Evolutionary conservation across 306 rosid genomes (phyloP).

Genomic region (Cucumis cinereus): DNA sequence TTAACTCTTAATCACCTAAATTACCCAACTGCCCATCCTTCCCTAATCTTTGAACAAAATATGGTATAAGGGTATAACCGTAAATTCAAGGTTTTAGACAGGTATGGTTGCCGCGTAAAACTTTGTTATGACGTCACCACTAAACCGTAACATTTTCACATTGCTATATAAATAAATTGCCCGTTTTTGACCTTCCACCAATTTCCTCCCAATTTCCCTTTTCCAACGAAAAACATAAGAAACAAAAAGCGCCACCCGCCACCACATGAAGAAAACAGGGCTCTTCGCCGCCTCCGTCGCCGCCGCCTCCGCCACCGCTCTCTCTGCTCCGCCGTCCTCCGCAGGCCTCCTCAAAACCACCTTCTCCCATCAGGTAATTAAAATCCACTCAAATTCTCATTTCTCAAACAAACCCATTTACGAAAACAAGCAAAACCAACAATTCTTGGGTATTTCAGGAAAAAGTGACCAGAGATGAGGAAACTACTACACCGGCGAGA

Average conservation of each 20-base stretch:
- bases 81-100: neutral
- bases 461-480: conserved; percentile 5
- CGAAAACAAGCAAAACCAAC: too few species aligned
- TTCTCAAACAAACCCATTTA: neutral
- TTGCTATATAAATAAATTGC: conserved; percentile 1
- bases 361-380: conserved; percentile 25
- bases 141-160: neutral
- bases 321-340: conserved; percentile 13
- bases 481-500: conserved; percentile 2
- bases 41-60: too few species aligned
- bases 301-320: conserved; percentile 25
- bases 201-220: conserved; percentile 1
- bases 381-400: neutral
- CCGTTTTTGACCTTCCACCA: neutral
- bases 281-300: conserved; percentile 27
- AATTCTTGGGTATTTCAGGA: conserved; percentile 13
- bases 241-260: neutral
- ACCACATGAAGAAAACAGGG: conserved; percentile 29
- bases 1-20: neutral
- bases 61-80: neutral
- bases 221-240: neutral
- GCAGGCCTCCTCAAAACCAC: neutral
- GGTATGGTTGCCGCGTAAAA: conserved; percentile 21
- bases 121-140: neutral
- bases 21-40: neutral